Conservation (phyloP, 768 basidiomycete genomes). For the Leccinellum luteum region DNA sequence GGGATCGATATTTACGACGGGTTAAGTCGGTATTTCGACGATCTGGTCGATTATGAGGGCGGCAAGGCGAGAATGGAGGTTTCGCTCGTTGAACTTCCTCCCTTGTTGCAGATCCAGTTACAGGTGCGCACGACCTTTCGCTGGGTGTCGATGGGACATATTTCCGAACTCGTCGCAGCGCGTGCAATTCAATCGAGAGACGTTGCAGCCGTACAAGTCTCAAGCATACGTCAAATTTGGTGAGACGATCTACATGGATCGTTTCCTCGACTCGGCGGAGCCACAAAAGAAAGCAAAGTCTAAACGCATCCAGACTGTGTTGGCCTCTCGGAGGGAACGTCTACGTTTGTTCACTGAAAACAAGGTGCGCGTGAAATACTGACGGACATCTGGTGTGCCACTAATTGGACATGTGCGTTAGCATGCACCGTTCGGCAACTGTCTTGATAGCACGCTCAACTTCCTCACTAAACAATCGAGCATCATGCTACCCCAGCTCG, state of each 20-base stretch:
- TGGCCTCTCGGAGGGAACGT: slow-evolving; percentile 64
- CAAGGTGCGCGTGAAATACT: slow-evolving; percentile 49
- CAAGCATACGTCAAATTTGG: slow-evolving; percentile 93
- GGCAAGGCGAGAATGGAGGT: slow-evolving; percentile 87
- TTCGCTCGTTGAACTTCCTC: slow-evolving; percentile 80
- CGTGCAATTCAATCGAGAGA: slow-evolving; percentile 92
- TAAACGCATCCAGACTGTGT: slow-evolving; percentile 64
- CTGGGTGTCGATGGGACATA: not conserved
- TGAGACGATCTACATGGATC: slow-evolving; percentile 85
- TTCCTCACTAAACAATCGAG: slow-evolving; percentile 55
- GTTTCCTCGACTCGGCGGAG: slow-evolving; percentile 80
- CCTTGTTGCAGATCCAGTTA: slow-evolving; percentile 90
- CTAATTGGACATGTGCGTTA: slow-evolving; percentile 34
- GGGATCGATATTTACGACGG: slow-evolving; percentile 94
- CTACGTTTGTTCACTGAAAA: slow-evolving; percentile 65
- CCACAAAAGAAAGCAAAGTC: slow-evolving; percentile 67
- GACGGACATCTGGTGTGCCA: not conserved
- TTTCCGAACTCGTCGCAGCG: slow-evolving; percentile 45
- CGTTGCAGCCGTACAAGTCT: slow-evolving; percentile 89
- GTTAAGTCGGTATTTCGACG: slow-evolving; percentile 86
- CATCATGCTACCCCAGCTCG: slow-evolving; percentile 48
- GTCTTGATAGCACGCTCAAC: slow-evolving; percentile 52
- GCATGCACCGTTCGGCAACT: slow-evolving; percentile 59
- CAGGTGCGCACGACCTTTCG: slow-evolving; percentile 55
- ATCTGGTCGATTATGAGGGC: slow-evolving; percentile 83